These are phyloP conservation scores for Pythium sukuiense DNA, from an alignment of 352 stramenopile genomes.

Conservation along the genomic window DNA sequence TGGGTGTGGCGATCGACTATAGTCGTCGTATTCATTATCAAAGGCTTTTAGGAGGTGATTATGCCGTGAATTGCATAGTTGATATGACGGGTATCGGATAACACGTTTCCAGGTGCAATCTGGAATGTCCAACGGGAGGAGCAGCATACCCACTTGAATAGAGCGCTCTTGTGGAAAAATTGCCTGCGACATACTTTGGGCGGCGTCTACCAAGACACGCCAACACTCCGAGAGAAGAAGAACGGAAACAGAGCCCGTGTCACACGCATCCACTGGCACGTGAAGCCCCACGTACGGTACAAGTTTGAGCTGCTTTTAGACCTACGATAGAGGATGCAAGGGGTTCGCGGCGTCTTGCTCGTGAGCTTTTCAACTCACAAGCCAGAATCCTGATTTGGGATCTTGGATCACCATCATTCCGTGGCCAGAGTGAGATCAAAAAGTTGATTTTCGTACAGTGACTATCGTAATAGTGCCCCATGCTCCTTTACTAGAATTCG, in stretches of 20 bases:
- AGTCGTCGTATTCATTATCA: not conserved
- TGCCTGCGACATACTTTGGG: not conserved
- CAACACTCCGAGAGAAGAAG: not conserved
- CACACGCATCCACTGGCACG: not conserved
- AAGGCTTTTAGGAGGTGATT: not conserved
- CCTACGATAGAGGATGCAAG: too few relatives aligned
- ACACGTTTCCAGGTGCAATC: not conserved
- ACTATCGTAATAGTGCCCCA: conserved; percentile 10
- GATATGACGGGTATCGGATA: not conserved
- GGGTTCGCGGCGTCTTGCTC: too few relatives aligned
- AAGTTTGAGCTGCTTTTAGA: too few relatives aligned
- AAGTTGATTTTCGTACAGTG: conserved; percentile 1
- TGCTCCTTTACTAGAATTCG: not conserved
- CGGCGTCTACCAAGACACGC: not conserved
- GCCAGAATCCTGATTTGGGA: not conserved
- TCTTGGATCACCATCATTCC: conserved; percentile 8
- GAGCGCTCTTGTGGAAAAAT: conserved; percentile 3
- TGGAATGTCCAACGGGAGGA: conserved; percentile 15
- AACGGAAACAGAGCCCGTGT: not conserved
- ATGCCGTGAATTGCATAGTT: not conserved
- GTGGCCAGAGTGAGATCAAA: not conserved
- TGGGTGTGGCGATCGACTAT: not conserved
- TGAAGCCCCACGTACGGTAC: too few relatives aligned
- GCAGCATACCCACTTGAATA: conserved; percentile 2
- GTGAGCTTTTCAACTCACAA: too few relatives aligned